A percentile compares a stretch with the other conserved stretches of the same genome.
phyloP scores from a whole-genome alignment of 1,284 basidiomycete genomes.

The Cryptococcus wingfieldii region DNA sequence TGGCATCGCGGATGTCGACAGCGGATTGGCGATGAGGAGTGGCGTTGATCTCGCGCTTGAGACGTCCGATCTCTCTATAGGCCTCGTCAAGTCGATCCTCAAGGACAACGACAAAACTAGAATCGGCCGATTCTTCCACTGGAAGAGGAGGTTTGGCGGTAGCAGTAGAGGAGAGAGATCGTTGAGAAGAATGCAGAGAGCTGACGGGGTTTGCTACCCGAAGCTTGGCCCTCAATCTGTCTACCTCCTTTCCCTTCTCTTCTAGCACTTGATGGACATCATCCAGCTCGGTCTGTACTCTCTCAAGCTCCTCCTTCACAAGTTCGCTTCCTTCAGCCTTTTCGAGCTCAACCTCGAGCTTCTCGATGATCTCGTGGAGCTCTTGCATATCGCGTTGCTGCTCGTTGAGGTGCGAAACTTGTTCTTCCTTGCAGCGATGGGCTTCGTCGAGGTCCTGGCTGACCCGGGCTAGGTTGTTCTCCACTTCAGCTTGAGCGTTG shows the following conservation, averaged over 20 bases:
- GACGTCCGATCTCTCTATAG: conserved; percentile 69
- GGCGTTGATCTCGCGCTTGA: conserved; percentile 59
- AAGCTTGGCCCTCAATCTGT: conserved; percentile 20
- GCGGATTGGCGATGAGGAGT: conserved; percentile 34
- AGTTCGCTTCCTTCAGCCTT: conserved; percentile 1
- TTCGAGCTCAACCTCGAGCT: conserved; percentile 13
- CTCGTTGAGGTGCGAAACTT: conserved; percentile 4
- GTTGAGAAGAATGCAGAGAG: conserved; percentile 6
- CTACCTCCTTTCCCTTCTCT: conserved; percentile 32
- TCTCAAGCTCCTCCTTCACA: conserved; percentile 10
- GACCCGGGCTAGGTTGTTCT: conserved; percentile 8
- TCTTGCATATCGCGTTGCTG: conserved; percentile 20
- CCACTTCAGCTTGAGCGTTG: conserved; percentile 11
- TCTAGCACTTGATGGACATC: conserved; percentile 13
- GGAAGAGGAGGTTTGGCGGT: neutral
- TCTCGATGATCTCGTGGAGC: conserved; percentile 4
- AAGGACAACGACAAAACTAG: conserved; percentile 52
- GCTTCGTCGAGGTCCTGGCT: conserved; percentile 9
- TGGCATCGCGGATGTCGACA: conserved; percentile 33
- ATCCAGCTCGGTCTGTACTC: conserved; percentile 21
- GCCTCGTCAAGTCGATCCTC: conserved; percentile 76
- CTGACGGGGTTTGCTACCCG: conserved; percentile 12
- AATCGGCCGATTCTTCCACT: conserved; percentile 8
- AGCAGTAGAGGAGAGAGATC: conserved; percentile 1
- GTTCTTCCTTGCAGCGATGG: neutral